phyloP scores from a whole-genome alignment of 2,329 filamentous ascomycete genomes.

The Paracorniculantispora psalliotae region DNA sequence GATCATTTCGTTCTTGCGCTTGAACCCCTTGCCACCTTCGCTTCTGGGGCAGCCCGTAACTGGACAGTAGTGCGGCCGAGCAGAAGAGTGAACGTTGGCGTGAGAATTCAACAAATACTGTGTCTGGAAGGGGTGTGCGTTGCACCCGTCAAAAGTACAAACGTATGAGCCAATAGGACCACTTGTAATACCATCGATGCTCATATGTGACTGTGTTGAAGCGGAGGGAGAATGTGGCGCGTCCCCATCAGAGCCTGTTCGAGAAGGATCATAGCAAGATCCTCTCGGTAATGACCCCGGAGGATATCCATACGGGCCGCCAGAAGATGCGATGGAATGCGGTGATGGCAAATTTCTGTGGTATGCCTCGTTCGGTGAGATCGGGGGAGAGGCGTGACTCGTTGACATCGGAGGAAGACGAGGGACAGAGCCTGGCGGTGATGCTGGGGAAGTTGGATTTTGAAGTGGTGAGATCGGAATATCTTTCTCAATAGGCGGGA shows the following conservation, averaged over 20 bases:
- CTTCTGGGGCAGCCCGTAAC: constrained; percentile 58
- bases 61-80: constrained; percentile 60
- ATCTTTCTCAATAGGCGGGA: constrained; percentile 29
- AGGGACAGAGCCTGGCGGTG: constrained; percentile 30
- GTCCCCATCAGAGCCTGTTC: constrained; percentile 2
- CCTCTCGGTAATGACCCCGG: constrained; percentile 20
- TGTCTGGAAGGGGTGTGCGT: constrained; percentile 69
- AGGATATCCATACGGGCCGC: constrained; percentile 32
- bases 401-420: constrained; percentile 28
- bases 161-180: constrained; percentile 48
- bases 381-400: constrained; percentile 38
- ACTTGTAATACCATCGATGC: constrained; percentile 51
- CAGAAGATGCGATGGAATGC: constrained; percentile 34
- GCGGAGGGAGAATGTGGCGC: not conserved
- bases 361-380: constrained; percentile 45
- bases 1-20: constrained; percentile 70
- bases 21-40: constrained; percentile 63
- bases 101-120: constrained; percentile 75
- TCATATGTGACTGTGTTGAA: constrained; percentile 9
- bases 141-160: constrained; percentile 61
- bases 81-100: constrained; percentile 64
- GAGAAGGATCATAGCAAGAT: not conserved
- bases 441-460: constrained; percentile 26
- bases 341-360: constrained; percentile 44
- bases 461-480: constrained; percentile 21